Base-by-base conservation (phyloP, 768 basidiomycete genomes). In the Auriculariales sp. region DNA sequence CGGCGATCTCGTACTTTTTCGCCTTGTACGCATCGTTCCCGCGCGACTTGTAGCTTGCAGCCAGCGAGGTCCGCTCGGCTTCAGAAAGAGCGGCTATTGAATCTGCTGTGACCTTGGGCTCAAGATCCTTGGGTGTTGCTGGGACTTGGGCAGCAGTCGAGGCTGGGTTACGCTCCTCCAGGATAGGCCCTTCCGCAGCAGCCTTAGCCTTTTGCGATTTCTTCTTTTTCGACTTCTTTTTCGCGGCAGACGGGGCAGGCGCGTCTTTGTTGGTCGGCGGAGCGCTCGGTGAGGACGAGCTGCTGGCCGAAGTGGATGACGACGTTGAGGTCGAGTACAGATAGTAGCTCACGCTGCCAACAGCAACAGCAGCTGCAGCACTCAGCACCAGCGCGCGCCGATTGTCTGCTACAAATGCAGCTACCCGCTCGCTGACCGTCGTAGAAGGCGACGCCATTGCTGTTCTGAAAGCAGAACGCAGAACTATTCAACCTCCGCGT, bases 311-410 rank as follows among this genome's bases (percentile, higher is more conserved):
- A n/a, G 33, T 28, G 22, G 52, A 50, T n/a, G 48, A 53, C 14
- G 54, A 25, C 9, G 30, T 36, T 25, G 47, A 48, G 33, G 29
- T 51, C 25, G 59, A 49, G 59, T 68, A 66, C 48, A 66, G 53
- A 66, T 83, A 83, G 63, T 88, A 91, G 28, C 80, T 85, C 31
- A 76, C 79, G 27, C 82, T 83, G 42, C 82, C 81, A 27, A 77
- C 78, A 34, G 81, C 85, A 55, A 81, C 64, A 15, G 80, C 83
- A 0, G 80, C 82, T 0, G 81, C 83, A 2, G 84, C 72, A 3
- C 84, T 78, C 55, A 91, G 67, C 34, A 86, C 61, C 19, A 90
- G 62, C n/a, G 74, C 77, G 52, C 79, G 78, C 69, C 78, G 87
- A 68, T 94, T 78, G 57, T 91, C 86, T 0, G 76, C 69, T 54